Evolutionary conservation across 805 yeast species (phyloP), one percentile per base, ranked within the genome.

Genomic region (Pichia nakasei): DNA sequence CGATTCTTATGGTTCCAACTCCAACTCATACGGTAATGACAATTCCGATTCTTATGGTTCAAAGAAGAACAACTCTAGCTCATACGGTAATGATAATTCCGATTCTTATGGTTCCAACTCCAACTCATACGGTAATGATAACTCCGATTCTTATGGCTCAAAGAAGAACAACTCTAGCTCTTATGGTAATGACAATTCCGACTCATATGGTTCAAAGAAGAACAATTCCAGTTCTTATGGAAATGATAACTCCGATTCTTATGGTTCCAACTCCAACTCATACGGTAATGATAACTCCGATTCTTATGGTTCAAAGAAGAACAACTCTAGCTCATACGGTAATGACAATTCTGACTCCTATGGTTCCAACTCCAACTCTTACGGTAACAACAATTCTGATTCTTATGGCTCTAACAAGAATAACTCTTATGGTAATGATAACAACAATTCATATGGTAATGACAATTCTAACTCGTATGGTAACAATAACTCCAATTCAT

Each of bases 271-370:
- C 31, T 3, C 12, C 6, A 44, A 27, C 36, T 17, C 65, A 15
- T 59, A 58, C 55, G 64, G 63, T 31, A 58, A 18, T 17, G 13
- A 57, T 51, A 15, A 27, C 32, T 13, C 54, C 49, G 27, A 24
- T 24, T 39, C 34, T 17, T 26, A 42, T 31, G 12, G 29, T 19
- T 21, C 33, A 22, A 22, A 22, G 9, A 22, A 22, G 26, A 22
- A 7, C 53, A 57, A 57, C 47, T 47, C 48, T 43, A 55, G 59
- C 50, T 59, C 64, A 13, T 58, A 57, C 53, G 63, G 63, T 29
- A 59, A 20, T 15, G 27, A 39, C 27, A n/a, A 21, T n/a, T n/a
- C n/a, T n/a, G 22, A 55, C 49, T 38, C 33, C 17, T 22, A 41
- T 34, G 11, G 24, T 17, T 19, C 29, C 54, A 57, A 57, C 47